phyloP scores from a whole-genome alignment of 768 basidiomycete genomes.

The Tricholoma terreum region DNA sequence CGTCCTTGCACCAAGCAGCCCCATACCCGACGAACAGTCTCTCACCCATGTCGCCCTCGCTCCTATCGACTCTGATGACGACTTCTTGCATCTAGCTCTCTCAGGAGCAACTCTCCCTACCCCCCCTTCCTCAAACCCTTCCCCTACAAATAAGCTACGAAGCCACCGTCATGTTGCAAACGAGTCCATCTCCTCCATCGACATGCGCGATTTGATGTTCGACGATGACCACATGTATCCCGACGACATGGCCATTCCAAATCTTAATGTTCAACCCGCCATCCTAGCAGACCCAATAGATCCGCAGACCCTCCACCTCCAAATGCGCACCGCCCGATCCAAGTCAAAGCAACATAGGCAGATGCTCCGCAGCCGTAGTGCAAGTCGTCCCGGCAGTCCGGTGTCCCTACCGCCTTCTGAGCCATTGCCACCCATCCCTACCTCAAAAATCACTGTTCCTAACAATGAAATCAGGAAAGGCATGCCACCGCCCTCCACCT shows the following conservation, averaged over 20 bases:
- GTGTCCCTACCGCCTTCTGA: background rate
- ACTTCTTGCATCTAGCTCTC: background rate
- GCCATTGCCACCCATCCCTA: background rate
- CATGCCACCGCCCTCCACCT: background rate
- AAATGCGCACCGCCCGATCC: constrained; percentile 18
- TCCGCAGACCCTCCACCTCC: constrained; percentile 22
- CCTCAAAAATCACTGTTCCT: background rate
- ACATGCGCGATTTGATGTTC: constrained; percentile 29
- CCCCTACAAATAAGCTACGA: background rate
- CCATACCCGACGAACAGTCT: no score
- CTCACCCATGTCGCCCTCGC: no score
- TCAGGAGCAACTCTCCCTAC: background rate
- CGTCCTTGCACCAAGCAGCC: no score
- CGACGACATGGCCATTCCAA: constrained; percentile 3
- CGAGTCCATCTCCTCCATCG: constrained; percentile 34
- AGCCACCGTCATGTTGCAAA: background rate
- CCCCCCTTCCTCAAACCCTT: background rate
- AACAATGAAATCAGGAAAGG: no score
- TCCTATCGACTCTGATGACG: constrained; percentile 1
- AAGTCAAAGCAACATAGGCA: constrained; percentile 25
- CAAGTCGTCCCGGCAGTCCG: background rate
- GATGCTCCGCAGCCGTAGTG: constrained; percentile 13
- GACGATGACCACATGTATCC: constrained; percentile 22
- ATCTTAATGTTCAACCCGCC: no score
- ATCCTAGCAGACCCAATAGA: constrained; percentile 31